These are phyloP conservation scores for Geotrichum australiense DNA, from an alignment of 1,139 yeast species.

Conservation along the genomic window DNA sequence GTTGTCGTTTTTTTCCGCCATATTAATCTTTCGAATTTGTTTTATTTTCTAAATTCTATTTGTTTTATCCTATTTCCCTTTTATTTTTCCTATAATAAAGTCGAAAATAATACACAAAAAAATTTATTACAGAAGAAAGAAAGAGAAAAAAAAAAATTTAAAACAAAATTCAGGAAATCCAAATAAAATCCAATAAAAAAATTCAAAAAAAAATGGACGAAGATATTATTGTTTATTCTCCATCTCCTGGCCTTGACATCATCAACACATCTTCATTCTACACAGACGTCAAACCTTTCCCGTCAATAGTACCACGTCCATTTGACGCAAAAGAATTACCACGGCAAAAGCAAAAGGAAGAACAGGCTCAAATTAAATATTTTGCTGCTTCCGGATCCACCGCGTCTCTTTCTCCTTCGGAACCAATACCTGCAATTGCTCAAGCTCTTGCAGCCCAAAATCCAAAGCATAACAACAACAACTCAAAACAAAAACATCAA, in stretches of 20 bases:
- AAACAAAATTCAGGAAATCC: neutral
- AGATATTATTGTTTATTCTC: conserved; percentile 2
- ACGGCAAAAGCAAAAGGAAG: conserved; percentile 16
- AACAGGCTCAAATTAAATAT: conserved; percentile 13
- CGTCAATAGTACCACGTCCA: conserved; percentile 14
- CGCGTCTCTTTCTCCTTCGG: conserved; percentile 12
- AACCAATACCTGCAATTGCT: conserved; percentile 17
- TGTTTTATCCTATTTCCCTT: too few species aligned
- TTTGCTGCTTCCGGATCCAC: conserved; percentile 12
- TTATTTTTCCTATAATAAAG: too few species aligned
- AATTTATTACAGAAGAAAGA: neutral
- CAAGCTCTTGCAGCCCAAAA: conserved; percentile 13
- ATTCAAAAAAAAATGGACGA: too few species aligned
- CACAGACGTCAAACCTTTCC: conserved; percentile 15
- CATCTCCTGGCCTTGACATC: conserved; percentile 10
- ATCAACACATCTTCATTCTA: neutral
- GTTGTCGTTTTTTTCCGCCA: too few species aligned
- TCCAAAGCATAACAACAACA: conserved; percentile 7
- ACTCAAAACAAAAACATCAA: conserved; percentile 3
- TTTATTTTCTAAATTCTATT: too few species aligned
- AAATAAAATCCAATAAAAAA: too few species aligned
- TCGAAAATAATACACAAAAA: conserved; percentile 1
- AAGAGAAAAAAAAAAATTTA: neutral
- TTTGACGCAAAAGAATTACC: conserved; percentile 15
- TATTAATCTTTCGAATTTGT: too few species aligned